A percentile compares a stretch with the other conserved stretches of the same genome.
These are phyloP conservation scores for Pestalotiopsis sp. DNA, from an alignment of 2,329 filamentous ascomycete species.

Conservation along the genomic window DNA sequence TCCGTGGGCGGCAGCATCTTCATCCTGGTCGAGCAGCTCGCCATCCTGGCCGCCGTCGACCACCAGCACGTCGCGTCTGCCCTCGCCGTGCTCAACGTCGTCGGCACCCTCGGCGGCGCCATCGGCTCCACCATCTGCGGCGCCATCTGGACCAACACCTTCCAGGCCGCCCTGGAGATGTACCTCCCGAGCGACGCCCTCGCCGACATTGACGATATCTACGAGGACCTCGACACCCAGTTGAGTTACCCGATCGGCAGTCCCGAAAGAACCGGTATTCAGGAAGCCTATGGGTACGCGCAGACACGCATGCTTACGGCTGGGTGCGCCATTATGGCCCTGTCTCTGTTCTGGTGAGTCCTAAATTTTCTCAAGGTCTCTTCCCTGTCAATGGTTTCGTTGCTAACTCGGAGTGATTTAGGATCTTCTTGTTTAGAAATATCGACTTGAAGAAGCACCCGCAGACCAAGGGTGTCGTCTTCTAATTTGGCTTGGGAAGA, in stretches of 20 bases:
- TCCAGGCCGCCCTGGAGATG: constrained; percentile 48
- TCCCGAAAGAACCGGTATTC: constrained; percentile 51
- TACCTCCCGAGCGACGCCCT: constrained; percentile 49
- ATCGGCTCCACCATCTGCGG: constrained; percentile 60
- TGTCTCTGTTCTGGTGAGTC: neutral
- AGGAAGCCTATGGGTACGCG: constrained; percentile 57
- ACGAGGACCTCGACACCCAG: constrained; percentile 51
- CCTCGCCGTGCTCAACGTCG: constrained; percentile 57
- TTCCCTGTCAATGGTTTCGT: neutral
- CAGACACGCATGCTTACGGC: constrained; percentile 33
- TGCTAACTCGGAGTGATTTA: neutral
- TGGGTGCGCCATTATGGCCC: neutral
- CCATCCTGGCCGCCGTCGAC: constrained; percentile 57
- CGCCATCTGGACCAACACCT: constrained; percentile 60
- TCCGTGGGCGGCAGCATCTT: constrained; percentile 58
- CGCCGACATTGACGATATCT: constrained; percentile 47
- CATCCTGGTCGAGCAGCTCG: constrained; percentile 58
- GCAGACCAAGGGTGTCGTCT: neutral
- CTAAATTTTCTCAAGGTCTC: neutral
- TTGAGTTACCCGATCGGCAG: constrained; percentile 49
- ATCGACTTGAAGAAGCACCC: neutral
- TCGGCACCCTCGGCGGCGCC: constrained; percentile 57
- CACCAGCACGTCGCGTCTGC: constrained; percentile 58
- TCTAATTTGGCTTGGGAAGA: neutral
- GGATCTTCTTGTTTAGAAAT: neutral